phyloP scores from a whole-genome alignment of 148 eudicot genomes.

The Agrostemma githago region DNA sequence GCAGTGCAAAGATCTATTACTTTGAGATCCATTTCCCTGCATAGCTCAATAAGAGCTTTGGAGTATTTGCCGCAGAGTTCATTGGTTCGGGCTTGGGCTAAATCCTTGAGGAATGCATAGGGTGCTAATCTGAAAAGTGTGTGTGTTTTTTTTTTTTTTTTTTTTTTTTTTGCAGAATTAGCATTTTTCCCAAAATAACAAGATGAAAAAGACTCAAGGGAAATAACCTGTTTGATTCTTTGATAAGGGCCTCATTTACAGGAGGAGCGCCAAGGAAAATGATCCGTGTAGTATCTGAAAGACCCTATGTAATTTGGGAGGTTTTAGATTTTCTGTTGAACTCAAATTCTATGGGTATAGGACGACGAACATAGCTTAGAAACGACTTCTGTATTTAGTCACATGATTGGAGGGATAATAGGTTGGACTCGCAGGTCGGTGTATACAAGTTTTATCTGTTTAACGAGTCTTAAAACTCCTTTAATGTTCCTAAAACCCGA shows the following conservation, averaged over 20 bases:
- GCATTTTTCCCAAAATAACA: constrained; percentile 9
- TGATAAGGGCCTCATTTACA: constrained; percentile 61
- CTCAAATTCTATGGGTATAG: not conserved
- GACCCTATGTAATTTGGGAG: constrained; percentile 44
- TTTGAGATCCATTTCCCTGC: constrained; percentile 61
- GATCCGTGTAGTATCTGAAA: constrained; percentile 68
- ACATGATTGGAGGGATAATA: not conserved
- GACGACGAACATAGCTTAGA: not conserved
- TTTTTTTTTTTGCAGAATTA: constrained; percentile 11
- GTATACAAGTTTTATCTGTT: not conserved
- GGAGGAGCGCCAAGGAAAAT: constrained; percentile 86
- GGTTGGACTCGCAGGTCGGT: not conserved
- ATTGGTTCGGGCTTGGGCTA: constrained; percentile 87
- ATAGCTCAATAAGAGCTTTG: constrained; percentile 67
- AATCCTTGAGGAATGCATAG: constrained; percentile 46
- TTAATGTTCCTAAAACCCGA: not conserved
- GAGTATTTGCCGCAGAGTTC: constrained; percentile 75
- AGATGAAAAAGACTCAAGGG: constrained; percentile 4
- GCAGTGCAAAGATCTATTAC: constrained; percentile 88
- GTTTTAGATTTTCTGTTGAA: constrained; percentile 1
- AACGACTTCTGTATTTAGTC: not conserved
- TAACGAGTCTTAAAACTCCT: not conserved
- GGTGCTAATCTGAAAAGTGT: constrained; percentile 8
- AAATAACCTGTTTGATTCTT: constrained; percentile 50
- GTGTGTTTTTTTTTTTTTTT: not conserved